Conservation (phyloP, 495 filamentous ascomycete species). For the Penicillium ochrochloron region DNA sequence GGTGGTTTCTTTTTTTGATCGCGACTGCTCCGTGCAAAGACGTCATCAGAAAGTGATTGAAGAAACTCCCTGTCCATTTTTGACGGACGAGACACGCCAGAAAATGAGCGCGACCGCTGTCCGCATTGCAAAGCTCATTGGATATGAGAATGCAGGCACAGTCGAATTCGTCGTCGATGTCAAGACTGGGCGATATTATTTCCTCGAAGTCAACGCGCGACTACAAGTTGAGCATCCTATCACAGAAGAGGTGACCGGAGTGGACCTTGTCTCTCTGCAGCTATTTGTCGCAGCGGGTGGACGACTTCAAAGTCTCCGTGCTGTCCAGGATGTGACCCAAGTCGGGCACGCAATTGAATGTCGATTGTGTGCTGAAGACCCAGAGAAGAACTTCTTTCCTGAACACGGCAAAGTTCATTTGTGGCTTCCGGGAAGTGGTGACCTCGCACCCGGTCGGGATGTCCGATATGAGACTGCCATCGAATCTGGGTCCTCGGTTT, state of each 20-base stretch:
- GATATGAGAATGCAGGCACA: conserved; percentile 86
- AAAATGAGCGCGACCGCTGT: conserved; percentile 82
- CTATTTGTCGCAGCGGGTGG: conserved; percentile 80
- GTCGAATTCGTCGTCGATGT: conserved; percentile 95
- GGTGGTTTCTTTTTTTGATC: conserved; percentile 74
- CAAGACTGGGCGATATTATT: conserved; percentile 81
- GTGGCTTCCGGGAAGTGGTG: conserved; percentile 41
- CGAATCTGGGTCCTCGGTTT: conserved; percentile 77
- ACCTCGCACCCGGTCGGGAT: conserved; percentile 59
- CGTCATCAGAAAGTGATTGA: conserved; percentile 94
- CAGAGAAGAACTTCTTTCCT: conserved; percentile 77
- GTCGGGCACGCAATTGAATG: conserved; percentile 83
- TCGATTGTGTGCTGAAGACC: conserved; percentile 88
- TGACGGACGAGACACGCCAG: conserved; percentile 67
- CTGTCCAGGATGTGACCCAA: conserved; percentile 65
- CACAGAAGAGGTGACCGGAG: conserved; percentile 84
- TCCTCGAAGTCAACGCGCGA: conserved; percentile 95
- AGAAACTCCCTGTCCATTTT: conserved; percentile 80
- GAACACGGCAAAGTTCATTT: conserved; percentile 80
- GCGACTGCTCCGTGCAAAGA: conserved; percentile 80
- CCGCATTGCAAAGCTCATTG: conserved; percentile 73
- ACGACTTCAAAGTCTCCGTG: conserved; percentile 68
- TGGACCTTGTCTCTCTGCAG: conserved; percentile 88
- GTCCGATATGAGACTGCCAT: conserved; percentile 87
- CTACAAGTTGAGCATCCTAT: conserved; percentile 94